Conservation (phyloP, 2,329 filamentous ascomycete genomes). For the Calonectria leucothoes region DNA sequence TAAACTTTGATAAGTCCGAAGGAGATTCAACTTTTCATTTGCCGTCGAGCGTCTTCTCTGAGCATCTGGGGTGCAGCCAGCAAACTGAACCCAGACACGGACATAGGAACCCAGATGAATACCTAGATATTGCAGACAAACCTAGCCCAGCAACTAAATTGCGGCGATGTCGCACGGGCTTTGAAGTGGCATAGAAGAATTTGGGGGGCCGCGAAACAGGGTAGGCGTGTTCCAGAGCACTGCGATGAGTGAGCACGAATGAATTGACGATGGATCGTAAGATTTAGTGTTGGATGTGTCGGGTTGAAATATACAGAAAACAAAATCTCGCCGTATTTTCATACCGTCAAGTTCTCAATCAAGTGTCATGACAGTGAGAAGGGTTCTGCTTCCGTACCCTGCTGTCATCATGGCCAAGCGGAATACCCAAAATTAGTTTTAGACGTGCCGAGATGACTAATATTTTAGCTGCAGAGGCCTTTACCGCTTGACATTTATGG, state of each 20-base stretch:
- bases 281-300: too few relatives aligned
- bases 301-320: too few relatives aligned
- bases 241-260: not conserved
- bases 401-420: too few relatives aligned
- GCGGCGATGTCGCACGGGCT: not conserved
- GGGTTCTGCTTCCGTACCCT: too few relatives aligned
- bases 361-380: too few relatives aligned
- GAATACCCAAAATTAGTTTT: too few relatives aligned
- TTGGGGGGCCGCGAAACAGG: not conserved
- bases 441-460: not conserved
- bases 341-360: not conserved
- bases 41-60: not conserved
- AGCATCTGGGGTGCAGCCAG: not conserved
- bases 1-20: not conserved
- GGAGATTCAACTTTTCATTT: not conserved
- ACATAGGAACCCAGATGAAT: too few relatives aligned
- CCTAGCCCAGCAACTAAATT: not conserved
- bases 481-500: not conserved
- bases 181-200: not conserved
- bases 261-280: not conserved
- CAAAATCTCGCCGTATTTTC: not conserved
- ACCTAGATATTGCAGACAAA: too few relatives aligned
- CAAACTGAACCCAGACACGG: too few relatives aligned
- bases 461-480: not conserved
- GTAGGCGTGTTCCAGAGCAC: not conserved